A percentile compares a stretch with the other conserved stretches of the same genome.
Conservation (phyloP, 2,329 filamentous ascomycete species). For the Aspergillus fumigatiaffinis region DNA sequence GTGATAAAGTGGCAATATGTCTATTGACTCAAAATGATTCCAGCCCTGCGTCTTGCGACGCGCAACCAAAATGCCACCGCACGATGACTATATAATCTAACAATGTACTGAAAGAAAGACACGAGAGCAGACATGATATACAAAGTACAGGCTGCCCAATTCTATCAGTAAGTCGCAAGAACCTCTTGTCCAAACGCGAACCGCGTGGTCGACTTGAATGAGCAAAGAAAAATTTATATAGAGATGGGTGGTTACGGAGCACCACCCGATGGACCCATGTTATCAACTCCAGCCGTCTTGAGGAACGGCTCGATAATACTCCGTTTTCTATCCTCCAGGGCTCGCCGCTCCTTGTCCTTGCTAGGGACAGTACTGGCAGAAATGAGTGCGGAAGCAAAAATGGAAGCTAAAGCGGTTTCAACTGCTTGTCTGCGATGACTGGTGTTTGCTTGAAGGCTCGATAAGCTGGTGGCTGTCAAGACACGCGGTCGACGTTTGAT, state of each 20-base stretch:
- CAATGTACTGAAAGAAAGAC: neutral
- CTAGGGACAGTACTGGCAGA: constrained; percentile 40
- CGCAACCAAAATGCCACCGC: neutral
- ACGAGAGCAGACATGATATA: neutral
- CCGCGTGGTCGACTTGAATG: neutral
- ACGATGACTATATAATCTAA: neutral
- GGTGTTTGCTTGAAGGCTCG: constrained; percentile 31
- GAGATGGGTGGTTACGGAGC: constrained; percentile 1
- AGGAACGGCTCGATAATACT: constrained; percentile 69
- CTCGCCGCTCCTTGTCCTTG: constrained; percentile 57
- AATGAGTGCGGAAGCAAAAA: constrained; percentile 64
- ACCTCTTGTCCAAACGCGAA: neutral
- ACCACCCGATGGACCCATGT: constrained; percentile 31
- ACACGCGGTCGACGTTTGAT: constrained; percentile 27
- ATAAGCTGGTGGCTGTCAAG: constrained; percentile 21
- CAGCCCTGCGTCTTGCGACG: neutral
- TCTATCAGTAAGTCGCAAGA: neutral
- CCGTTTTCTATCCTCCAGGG: constrained; percentile 60
- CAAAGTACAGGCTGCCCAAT: neutral
- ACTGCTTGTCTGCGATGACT: constrained; percentile 56
- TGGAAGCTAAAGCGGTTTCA: constrained; percentile 59
- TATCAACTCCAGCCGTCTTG: constrained; percentile 35
- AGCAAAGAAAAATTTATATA: neutral
- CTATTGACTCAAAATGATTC: neutral
- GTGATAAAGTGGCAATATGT: neutral